phyloP scores from a whole-genome alignment of 192 early-diverging fungal species.

The Geranomyces michiganensis region DNA sequence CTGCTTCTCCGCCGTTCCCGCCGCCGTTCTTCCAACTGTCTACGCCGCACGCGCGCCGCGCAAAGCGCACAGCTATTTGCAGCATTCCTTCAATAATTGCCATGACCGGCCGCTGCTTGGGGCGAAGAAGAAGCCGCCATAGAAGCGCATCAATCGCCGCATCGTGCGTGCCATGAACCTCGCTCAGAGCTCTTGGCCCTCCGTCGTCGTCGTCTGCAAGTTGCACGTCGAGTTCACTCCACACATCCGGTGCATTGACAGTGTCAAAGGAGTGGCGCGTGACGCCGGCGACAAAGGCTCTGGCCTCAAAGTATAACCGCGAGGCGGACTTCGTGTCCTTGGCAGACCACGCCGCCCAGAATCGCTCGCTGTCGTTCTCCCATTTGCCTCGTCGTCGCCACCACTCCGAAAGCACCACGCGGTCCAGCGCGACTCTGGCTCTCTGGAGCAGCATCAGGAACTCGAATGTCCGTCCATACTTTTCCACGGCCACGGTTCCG shows the following conservation, averaged over 20 bases:
- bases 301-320: slow-evolving; percentile 23
- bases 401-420: background rate
- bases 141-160: slow-evolving; percentile 13
- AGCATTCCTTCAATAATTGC: slow-evolving; percentile 28
- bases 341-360: background rate
- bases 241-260: background rate
- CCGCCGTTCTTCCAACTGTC: background rate
- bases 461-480: slow-evolving; percentile 10
- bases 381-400: background rate
- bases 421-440: slow-evolving; percentile 9
- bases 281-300: slow-evolving; percentile 24
- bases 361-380: too few species aligned
- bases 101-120: slow-evolving; percentile 24
- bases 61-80: slow-evolving; percentile 18
- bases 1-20: background rate
- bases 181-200: background rate
- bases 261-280: slow-evolving; percentile 11
- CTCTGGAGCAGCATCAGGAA: slow-evolving; percentile 11
- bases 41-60: background rate
- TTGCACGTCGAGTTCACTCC: slow-evolving; percentile 11
- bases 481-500: background rate
- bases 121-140: slow-evolving; percentile 16
- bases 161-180: slow-evolving; percentile 10
- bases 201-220: slow-evolving; percentile 6
- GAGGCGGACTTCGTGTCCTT: background rate